Percentiles rank a stretch among this genome's conserved stretches.
These are phyloP conservation scores for Aphanomyces cochlioides DNA, from an alignment of 352 stramenopile genomes.

Conservation along the genomic window DNA sequence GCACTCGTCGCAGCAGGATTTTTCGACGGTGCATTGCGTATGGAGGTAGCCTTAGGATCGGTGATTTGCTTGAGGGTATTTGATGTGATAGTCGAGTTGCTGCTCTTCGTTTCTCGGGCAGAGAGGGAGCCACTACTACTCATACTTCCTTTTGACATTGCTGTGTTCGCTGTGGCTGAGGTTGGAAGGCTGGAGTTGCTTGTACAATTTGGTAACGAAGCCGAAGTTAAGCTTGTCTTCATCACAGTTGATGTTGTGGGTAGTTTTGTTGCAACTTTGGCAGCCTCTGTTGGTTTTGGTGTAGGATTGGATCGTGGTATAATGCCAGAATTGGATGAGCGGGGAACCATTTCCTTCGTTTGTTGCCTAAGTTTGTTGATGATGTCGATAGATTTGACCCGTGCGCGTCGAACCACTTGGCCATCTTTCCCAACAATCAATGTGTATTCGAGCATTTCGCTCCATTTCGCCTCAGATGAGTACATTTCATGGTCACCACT, in stretches of 20 bases:
- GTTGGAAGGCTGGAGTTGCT: background rate
- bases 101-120: conserved; percentile 15
- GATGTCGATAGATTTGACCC: conserved; percentile 78
- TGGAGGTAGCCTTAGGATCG: conserved; percentile 12
- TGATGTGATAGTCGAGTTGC: background rate
- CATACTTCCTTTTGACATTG: background rate
- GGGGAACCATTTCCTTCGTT: conserved; percentile 18
- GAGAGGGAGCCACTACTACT: background rate
- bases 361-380: conserved; percentile 55
- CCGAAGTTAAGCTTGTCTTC: background rate
- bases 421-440: conserved; percentile 78
- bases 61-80: conserved; percentile 27
- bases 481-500: conserved; percentile 75
- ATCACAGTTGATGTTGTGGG: conserved; percentile 4
- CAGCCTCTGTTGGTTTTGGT: too few species aligned
- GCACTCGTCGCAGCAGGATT: background rate
- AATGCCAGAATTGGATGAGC: too few species aligned
- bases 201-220: conserved; percentile 18
- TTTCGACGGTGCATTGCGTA: background rate
- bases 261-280: conserved; percentile 15
- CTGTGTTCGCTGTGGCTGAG: background rate
- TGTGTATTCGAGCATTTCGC: conserved; percentile 83
- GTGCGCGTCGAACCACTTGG: conserved; percentile 72
- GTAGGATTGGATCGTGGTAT: too few species aligned
- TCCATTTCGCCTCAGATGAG: conserved; percentile 76